Conservation (phyloP, 768 basidiomycete genomes). For the Termitomyces sp. region DNA sequence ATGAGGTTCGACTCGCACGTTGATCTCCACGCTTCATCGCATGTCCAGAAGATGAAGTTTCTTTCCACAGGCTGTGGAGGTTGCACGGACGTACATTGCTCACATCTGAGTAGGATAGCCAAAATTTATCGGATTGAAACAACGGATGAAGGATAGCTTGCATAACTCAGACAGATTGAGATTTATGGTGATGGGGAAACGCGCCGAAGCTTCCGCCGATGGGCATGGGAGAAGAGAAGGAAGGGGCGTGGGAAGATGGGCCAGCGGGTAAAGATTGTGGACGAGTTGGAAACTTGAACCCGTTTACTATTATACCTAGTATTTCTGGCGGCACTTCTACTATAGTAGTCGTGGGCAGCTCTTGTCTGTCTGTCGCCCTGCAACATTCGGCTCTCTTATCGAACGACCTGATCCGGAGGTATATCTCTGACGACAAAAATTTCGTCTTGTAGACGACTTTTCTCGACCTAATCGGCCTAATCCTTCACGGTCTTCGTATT, state of each 20-base stretch:
- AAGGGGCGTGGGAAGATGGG: slow-evolving; percentile 33
- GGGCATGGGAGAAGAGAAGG: slow-evolving; percentile 22
- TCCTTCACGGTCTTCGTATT: slow-evolving; percentile 25
- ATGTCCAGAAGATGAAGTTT: neutral
- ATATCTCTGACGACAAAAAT: slow-evolving; percentile 19
- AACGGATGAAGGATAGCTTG: neutral
- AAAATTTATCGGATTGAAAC: neutral
- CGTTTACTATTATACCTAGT: slow-evolving; percentile 47
- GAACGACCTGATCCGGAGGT: slow-evolving; percentile 20
- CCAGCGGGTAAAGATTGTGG: slow-evolving; percentile 28
- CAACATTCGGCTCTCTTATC: slow-evolving; percentile 20
- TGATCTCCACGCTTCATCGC: neutral
- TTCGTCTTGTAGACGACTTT: slow-evolving; percentile 21
- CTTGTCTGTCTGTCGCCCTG: slow-evolving; percentile 31
- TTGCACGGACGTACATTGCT: neutral
- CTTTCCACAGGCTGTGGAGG: neutral
- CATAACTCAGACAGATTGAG: slow-evolving; percentile 8
- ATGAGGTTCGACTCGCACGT: slow-evolving; percentile 10
- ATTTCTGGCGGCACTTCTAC: slow-evolving; percentile 51
- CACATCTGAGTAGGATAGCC: neutral
- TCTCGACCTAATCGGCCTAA: slow-evolving; percentile 29
- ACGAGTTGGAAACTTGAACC: slow-evolving; percentile 32
- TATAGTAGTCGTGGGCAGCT: slow-evolving; percentile 51
- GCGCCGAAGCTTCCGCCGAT: slow-evolving; percentile 23
- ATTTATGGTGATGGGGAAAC: slow-evolving; percentile 13